Conservation (phyloP, 2,329 filamentous ascomycete species). For the Stachybotrys echinatus region DNA sequence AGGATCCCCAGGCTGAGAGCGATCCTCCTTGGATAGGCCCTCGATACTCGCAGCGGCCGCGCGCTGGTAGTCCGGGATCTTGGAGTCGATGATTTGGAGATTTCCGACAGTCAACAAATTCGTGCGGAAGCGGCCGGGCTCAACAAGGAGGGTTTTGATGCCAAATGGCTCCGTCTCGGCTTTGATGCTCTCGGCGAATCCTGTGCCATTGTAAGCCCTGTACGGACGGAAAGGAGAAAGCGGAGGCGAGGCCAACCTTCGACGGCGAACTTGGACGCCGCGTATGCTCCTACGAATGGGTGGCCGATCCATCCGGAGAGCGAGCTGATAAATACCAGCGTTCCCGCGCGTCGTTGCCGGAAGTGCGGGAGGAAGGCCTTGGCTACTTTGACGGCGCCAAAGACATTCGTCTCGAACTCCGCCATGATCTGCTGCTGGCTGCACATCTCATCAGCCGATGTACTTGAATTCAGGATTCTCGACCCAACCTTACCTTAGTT, state of each 20-base stretch:
- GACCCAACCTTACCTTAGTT: background rate
- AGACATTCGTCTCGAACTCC: background rate
- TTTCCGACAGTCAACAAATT: conserved; percentile 1
- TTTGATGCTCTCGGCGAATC: conserved; percentile 7
- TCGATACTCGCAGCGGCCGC: conserved; percentile 1
- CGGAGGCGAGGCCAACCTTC: conserved; percentile 2
- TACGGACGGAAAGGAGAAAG: background rate
- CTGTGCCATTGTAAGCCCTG: background rate
- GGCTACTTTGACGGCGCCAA: background rate
- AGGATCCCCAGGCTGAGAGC: conserved; percentile 12
- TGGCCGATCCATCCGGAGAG: conserved; percentile 5
- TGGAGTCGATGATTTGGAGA: background rate
- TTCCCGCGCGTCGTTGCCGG: conserved; percentile 3
- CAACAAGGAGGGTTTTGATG: conserved; percentile 4
- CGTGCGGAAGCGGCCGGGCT: background rate
- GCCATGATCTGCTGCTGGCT: background rate
- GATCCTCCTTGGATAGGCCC: background rate
- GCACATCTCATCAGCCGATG: no score
- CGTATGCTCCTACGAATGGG: conserved; percentile 3
- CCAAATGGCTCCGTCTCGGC: conserved; percentile 4
- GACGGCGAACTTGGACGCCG: conserved; percentile 7
- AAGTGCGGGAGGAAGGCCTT: background rate
- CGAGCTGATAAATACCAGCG: conserved; percentile 8
- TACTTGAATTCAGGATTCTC: no score
- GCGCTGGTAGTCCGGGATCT: conserved; percentile 6